phyloP scores from a whole-genome alignment of 805 yeast genomes.

The Barnettozyma pratensis region DNA sequence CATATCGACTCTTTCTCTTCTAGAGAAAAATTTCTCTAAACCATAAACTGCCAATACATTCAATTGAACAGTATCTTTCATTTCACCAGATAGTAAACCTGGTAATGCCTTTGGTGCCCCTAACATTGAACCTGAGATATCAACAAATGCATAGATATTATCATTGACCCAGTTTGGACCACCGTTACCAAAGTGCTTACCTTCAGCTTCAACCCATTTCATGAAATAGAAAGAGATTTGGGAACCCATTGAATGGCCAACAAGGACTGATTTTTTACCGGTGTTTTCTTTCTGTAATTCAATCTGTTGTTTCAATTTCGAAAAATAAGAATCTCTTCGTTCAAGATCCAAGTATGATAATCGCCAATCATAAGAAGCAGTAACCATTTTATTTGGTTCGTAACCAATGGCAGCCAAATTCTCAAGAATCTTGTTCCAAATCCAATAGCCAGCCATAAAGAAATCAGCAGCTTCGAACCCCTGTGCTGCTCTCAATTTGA shows the following conservation, averaged over 20 bases:
- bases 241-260: conserved; percentile 96
- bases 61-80: conserved; percentile 95
- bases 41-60: conserved; percentile 93
- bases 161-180: conserved; percentile 85
- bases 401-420: conserved; percentile 92
- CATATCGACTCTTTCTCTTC: conserved; percentile 85
- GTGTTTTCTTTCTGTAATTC: conserved; percentile 51
- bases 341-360: conserved; percentile 86
- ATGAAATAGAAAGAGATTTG: conserved; percentile 84
- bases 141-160: conserved; percentile 73
- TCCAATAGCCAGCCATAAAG: conserved; percentile 97
- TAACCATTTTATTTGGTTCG: conserved; percentile 83
- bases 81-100: conserved; percentile 92
- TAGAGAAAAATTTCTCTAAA: conserved; percentile 85
- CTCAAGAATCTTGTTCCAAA: conserved; percentile 95
- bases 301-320: conserved; percentile 66
- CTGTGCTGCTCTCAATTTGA: conserved; percentile 82
- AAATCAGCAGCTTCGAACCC: conserved; percentile 97
- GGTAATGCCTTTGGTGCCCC: conserved; percentile 96
- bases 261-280: conserved; percentile 66
- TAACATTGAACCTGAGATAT: conserved; percentile 82
- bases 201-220: conserved; percentile 95
- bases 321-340: conserved; percentile 78
- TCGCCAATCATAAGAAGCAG: conserved; percentile 97
- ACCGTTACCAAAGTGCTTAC: conserved; percentile 82